Base-by-base conservation (phyloP, 73 alveolate genomes). In the Halteria grandinella region DNA sequence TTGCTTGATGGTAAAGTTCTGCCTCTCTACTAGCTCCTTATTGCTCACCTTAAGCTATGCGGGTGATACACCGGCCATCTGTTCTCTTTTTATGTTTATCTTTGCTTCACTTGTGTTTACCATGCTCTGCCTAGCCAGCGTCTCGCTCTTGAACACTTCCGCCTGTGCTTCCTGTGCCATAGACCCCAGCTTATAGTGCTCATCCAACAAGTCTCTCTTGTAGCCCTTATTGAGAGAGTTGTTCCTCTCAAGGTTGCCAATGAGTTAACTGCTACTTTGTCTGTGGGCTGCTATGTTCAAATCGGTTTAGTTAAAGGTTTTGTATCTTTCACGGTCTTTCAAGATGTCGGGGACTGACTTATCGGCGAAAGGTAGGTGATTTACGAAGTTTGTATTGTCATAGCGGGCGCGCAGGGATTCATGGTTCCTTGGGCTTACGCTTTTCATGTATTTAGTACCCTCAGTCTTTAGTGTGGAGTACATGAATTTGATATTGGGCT, bases 311-410 rank as follows among this genome's bases (percentile, higher is more conserved):
- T 33, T 11, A 27, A 40, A 62, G 20, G 36, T 7, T 6, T 57
- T 62, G n/a, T 41, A 12, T 17, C 36, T 40, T 40, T 45, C 41
- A n/a, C 27, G 17, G 18, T 36, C 6, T 14, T 6, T 62, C 6
- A 17, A 33, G 6, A 57, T 28, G 36, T 29, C 74, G 18, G 60
- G 55, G 17, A 40, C 12, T 2, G 10, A 5, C 23, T 62, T 52
- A 62, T 62, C 78, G 12, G 12, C 41, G 27, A 62, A 62, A 3
- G 78, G 78, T 4, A 62, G 12, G 24, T 62, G 78, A 17, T 62
- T 62, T 4, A 62, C 27, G 6, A 39, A 17, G 44, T 62, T 62
- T 2, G 27, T 41, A 25, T 62, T 62, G 43, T 62, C 28, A 41
- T 62, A 62, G 24, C n/a, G 45, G 8, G 60, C 47, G 1, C n/a